Percentiles rank a stretch among this genome's conserved stretches.
Conservation (phyloP, 495 filamentous ascomycete species). For the Aspergillus ellipticus region DNA sequence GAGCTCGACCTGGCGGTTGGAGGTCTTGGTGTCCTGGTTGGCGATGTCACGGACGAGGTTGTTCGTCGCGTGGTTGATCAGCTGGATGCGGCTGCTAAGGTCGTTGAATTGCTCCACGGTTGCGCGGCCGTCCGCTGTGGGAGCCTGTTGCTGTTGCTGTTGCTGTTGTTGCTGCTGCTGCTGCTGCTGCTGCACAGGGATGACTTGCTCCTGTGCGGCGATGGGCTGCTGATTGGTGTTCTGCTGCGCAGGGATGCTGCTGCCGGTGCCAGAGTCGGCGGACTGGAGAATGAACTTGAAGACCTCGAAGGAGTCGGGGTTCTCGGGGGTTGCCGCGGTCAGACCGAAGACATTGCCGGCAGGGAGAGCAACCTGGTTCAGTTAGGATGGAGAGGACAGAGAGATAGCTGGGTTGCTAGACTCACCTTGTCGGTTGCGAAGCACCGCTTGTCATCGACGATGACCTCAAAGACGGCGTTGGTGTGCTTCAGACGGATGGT, state of each 20-base stretch:
- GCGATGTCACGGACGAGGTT: constrained; percentile 64
- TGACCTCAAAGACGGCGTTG: constrained; percentile 62
- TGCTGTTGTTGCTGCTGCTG: constrained; percentile 21
- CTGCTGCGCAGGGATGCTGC: constrained; percentile 25
- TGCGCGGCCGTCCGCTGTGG: constrained; percentile 19
- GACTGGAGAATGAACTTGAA: constrained; percentile 76
- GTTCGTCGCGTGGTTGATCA: constrained; percentile 66
- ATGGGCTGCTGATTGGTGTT: constrained; percentile 32
- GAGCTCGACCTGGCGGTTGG: constrained; percentile 59
- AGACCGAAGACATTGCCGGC: constrained; percentile 81
- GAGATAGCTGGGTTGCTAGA: neutral
- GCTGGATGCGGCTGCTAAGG: constrained; percentile 75
- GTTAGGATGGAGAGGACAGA: neutral
- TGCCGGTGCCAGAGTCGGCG: constrained; percentile 19
- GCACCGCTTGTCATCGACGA: constrained; percentile 76
- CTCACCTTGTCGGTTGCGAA: constrained; percentile 74
- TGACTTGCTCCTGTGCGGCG: constrained; percentile 26
- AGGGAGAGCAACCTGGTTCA: constrained; percentile 61
- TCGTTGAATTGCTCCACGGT: constrained; percentile 68
- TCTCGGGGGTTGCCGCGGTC: constrained; percentile 82
- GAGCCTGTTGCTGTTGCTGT: constrained; percentile 23
- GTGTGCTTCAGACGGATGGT: constrained; percentile 69
- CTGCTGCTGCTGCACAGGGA: constrained; percentile 10
- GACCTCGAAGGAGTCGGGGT: constrained; percentile 89
- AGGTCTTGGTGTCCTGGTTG: constrained; percentile 41